phyloP scores from a whole-genome alignment of 331 rosid genomes.

The Prunus yedoensis region DNA sequence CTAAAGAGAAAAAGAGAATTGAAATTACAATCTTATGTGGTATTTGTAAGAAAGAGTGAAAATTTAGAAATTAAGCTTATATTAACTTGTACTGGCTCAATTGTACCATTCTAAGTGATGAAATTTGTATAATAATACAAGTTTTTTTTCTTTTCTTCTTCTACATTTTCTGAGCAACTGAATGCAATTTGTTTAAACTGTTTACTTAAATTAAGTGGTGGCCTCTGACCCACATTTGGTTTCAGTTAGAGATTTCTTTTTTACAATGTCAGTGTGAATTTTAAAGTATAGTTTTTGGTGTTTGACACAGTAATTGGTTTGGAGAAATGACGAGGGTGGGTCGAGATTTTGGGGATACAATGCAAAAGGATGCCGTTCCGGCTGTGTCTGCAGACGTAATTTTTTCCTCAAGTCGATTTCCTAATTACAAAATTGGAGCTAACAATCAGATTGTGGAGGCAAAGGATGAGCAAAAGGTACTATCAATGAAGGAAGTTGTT shows the following conservation, averaged over 20 bases:
- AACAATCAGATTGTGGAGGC: slow-evolving; percentile 77
- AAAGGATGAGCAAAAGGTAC: slow-evolving; percentile 61
- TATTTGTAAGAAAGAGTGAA: not conserved
- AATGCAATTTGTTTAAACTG: not conserved
- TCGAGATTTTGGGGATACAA: slow-evolving; percentile 66
- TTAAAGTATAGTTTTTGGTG: slow-evolving; percentile 23
- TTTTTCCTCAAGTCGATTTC: slow-evolving; percentile 79
- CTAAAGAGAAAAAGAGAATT: too few relatives aligned
- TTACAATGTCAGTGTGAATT: not conserved
- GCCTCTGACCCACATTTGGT: not conserved
- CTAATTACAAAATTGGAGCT: slow-evolving; percentile 74
- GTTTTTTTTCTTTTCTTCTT: not conserved
- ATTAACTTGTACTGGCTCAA: not conserved
- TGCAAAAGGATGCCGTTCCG: slow-evolving; percentile 59
- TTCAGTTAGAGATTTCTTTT: not conserved
- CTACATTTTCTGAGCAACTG: not conserved
- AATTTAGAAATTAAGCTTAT: not conserved
- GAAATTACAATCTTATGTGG: not conserved
- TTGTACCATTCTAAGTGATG: not conserved
- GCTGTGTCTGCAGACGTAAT: slow-evolving; percentile 77
- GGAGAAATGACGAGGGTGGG: slow-evolving; percentile 73
- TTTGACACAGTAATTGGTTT: slow-evolving; percentile 40
- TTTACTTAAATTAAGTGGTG: not conserved
- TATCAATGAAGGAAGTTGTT: slow-evolving; percentile 87
- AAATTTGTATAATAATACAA: not conserved